These are phyloP conservation scores for Hygrophila difformis DNA, from an alignment of 257 asterid genomes.

Conservation along the genomic window DNA sequence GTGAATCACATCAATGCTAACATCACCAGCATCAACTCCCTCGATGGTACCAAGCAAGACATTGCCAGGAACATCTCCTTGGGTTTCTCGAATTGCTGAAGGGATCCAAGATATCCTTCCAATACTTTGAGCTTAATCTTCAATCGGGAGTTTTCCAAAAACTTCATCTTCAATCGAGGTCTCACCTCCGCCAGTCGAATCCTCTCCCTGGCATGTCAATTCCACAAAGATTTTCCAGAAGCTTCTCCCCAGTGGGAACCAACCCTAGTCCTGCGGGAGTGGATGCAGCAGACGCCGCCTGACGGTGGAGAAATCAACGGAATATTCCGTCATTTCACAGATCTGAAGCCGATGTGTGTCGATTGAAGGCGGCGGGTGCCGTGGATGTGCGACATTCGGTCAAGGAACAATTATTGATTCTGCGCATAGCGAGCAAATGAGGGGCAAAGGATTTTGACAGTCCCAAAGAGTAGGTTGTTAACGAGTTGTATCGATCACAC, in stretches of 20 bases:
- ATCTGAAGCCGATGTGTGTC: slow-evolving; percentile 25
- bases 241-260: slow-evolving; percentile 28
- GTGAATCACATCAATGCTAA: too few species aligned
- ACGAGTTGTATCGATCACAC: too few species aligned
- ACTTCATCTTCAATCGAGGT: too few species aligned
- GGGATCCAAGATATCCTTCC: too few species aligned
- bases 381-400: slow-evolving; percentile 30
- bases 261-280: slow-evolving; percentile 18
- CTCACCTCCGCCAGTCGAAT: slow-evolving; percentile 35
- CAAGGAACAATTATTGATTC: slow-evolving; percentile 20
- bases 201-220: slow-evolving; percentile 40
- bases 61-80: too few species aligned
- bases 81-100: too few species aligned
- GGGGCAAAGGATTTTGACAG: slow-evolving; percentile 28
- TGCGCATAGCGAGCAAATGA: slow-evolving; percentile 28
- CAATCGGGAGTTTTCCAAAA: too few species aligned
- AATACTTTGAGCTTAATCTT: too few species aligned
- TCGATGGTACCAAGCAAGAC: too few species aligned
- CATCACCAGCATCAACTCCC: too few species aligned
- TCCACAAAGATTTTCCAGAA: slow-evolving; percentile 34
- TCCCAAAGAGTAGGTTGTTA: too few species aligned
- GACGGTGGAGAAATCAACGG: slow-evolving; percentile 42
- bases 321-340: slow-evolving; percentile 35
- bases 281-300: slow-evolving; percentile 1
- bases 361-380: slow-evolving; percentile 16